phyloP scores from a whole-genome alignment of 2,329 filamentous ascomycete species.

The Xylaria polymorpha region DNA sequence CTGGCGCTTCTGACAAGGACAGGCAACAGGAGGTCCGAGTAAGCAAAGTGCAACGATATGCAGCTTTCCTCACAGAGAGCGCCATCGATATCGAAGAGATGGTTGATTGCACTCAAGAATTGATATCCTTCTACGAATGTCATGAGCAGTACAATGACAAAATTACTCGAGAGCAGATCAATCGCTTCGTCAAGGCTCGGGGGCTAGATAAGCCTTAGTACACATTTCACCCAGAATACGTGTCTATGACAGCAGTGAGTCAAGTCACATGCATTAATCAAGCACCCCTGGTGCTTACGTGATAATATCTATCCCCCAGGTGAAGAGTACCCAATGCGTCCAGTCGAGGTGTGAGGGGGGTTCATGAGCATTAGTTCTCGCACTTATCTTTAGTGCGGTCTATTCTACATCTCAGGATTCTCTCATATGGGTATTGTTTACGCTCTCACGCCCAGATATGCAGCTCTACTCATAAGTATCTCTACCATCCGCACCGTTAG shows the following conservation, averaged over 20 bases:
- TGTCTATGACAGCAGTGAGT: not conserved
- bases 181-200: conserved; percentile 68
- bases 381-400: not conserved
- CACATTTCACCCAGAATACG: not conserved
- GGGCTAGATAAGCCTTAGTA: conserved; percentile 61
- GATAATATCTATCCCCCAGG: not conserved
- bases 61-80: conserved; percentile 87
- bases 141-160: conserved; percentile 72
- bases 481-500: not conserved
- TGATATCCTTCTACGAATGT: conserved; percentile 87
- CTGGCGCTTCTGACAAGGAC: conserved; percentile 54
- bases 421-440: not conserved
- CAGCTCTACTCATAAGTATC: not conserved
- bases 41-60: conserved; percentile 72
- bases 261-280: not conserved
- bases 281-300: not conserved
- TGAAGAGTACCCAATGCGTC: not conserved
- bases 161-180: conserved; percentile 67
- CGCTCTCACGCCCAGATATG: not conserved
- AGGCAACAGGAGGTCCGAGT: conserved; percentile 67
- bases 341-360: not conserved
- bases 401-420: not conserved
- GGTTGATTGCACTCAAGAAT: conserved; percentile 90
- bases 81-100: conserved; percentile 85
- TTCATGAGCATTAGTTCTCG: not conserved